A percentile compares a stretch with the other conserved stretches of the same genome.
Evolutionary conservation across 2,329 filamentous ascomycete species (phyloP).

Genomic region (Microcera coccophila): DNA sequence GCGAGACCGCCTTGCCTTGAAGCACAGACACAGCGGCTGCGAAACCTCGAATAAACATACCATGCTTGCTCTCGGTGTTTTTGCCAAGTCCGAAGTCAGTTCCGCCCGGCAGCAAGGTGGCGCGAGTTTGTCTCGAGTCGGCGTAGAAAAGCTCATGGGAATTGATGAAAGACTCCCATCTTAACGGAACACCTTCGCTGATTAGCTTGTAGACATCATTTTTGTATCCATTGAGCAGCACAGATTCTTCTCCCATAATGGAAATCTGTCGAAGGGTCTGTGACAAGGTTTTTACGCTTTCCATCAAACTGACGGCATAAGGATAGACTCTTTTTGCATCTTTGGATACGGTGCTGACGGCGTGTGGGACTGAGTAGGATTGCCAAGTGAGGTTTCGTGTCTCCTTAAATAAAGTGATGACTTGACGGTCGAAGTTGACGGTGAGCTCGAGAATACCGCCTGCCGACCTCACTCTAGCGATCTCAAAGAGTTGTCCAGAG

Average conservation of each 20-base stretch:
- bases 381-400: constrained; percentile 94
- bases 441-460: constrained; percentile 83
- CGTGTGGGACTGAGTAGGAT: constrained; percentile 88
- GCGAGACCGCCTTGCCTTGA: constrained; percentile 78
- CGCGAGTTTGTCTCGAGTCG: constrained; percentile 45
- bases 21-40: constrained; percentile 81
- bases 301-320: constrained; percentile 96
- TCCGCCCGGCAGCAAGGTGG: constrained; percentile 38
- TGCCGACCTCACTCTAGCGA: constrained; percentile 81
- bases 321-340: constrained; percentile 99
- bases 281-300: constrained; percentile 89
- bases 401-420: constrained; percentile 98
- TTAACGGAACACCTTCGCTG: constrained; percentile 79
- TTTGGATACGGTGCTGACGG: constrained; percentile 92
- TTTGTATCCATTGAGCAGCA: constrained; percentile 84
- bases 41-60: constrained; percentile 94
- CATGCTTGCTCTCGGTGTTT: constrained; percentile 81
- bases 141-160: constrained; percentile 81
- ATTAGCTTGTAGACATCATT: constrained; percentile 85
- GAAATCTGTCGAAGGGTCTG: constrained; percentile 83
- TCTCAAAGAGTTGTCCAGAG: constrained; percentile 84
- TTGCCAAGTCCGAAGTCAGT: constrained; percentile 45
- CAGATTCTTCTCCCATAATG: constrained; percentile 80
- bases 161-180: constrained; percentile 98
- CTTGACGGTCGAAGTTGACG: constrained; percentile 96